Evolutionary conservation across 345 rosid species (phyloP).

Genomic region (Erysimum cheiranthoides): DNA sequence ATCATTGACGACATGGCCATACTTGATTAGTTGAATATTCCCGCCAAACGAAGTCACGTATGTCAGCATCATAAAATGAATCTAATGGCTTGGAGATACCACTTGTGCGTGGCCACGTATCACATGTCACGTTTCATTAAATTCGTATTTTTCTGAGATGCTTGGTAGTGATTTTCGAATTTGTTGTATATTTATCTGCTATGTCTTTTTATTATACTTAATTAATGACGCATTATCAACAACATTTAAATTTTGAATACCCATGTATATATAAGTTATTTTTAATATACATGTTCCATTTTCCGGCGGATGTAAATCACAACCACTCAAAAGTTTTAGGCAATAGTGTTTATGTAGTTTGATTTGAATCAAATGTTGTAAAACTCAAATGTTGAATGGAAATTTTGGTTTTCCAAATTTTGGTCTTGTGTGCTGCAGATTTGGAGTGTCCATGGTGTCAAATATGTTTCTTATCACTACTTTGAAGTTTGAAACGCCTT

Average conservation of each 20-base stretch:
- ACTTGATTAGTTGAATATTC: conserved; percentile 14
- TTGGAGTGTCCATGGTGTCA: not conserved
- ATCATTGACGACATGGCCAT: conserved; percentile 7
- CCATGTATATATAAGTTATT: not conserved
- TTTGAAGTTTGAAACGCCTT: not conserved
- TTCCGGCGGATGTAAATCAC: not conserved
- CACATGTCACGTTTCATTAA: not conserved
- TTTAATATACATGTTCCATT: conserved; percentile 11
- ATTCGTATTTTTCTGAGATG: conserved; percentile 20
- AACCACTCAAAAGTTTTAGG: not conserved
- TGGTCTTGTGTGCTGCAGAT: not conserved
- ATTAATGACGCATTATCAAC: not conserved
- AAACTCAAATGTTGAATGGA: not conserved
- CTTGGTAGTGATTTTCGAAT: conserved; percentile 1
- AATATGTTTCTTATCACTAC: not conserved
- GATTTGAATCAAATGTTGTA: not conserved
- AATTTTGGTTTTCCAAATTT: conserved; percentile 3
- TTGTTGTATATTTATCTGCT: not conserved
- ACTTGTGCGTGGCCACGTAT: conserved; percentile 30
- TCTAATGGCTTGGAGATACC: conserved; percentile 25
- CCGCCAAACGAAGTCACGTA: conserved; percentile 10
- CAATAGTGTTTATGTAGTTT: not conserved
- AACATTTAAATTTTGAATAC: not conserved
- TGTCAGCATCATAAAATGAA: conserved; percentile 34
- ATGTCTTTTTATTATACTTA: conserved; percentile 12